A percentile compares a stretch with the other conserved stretches of the same genome.
Evolutionary conservation across 768 basidiomycete species (phyloP).

Genomic region (Podaxis sp.): DNA sequence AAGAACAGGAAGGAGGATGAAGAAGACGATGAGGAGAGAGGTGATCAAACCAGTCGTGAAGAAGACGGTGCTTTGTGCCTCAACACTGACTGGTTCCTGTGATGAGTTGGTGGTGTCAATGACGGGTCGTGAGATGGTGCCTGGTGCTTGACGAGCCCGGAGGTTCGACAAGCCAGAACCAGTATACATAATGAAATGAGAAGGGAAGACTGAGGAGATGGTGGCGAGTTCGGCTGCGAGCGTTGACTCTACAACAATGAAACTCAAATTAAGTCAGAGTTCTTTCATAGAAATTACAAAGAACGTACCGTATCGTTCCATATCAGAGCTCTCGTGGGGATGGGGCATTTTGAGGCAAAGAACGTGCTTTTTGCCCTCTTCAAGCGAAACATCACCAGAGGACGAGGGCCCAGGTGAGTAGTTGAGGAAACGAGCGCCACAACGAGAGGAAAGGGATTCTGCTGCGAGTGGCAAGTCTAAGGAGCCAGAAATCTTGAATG

Average conservation of each 20-base stretch:
- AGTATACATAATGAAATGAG: constrained; percentile 66
- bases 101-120: constrained; percentile 47
- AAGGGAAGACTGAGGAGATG: constrained; percentile 50
- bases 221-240: constrained; percentile 49
- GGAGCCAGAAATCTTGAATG: constrained; percentile 57
- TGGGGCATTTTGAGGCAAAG: constrained; percentile 58
- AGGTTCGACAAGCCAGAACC: constrained; percentile 43
- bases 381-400: constrained; percentile 29
- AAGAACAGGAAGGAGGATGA: constrained; percentile 66
- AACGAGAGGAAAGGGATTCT: constrained; percentile 35
- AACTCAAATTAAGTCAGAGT: constrained; percentile 10
- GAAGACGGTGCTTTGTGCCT: not conserved
- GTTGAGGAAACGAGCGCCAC: constrained; percentile 39
- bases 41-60: constrained; percentile 76
- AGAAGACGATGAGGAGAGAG: constrained; percentile 60
- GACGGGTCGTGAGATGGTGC: constrained; percentile 4
- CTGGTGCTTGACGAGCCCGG: constrained; percentile 36
- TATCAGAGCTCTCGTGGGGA: constrained; percentile 38
- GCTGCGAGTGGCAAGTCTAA: constrained; percentile 37
- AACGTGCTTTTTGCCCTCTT: constrained; percentile 49
- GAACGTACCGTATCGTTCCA: constrained; percentile 56
- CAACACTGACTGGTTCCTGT: not conserved
- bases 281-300: not conserved
- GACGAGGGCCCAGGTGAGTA: constrained; percentile 36
- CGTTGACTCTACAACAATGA: constrained; percentile 35